These are phyloP conservation scores for Phragmites australis DNA, from an alignment of 176 grass and related monocot genomes.

Conservation along the genomic window DNA sequence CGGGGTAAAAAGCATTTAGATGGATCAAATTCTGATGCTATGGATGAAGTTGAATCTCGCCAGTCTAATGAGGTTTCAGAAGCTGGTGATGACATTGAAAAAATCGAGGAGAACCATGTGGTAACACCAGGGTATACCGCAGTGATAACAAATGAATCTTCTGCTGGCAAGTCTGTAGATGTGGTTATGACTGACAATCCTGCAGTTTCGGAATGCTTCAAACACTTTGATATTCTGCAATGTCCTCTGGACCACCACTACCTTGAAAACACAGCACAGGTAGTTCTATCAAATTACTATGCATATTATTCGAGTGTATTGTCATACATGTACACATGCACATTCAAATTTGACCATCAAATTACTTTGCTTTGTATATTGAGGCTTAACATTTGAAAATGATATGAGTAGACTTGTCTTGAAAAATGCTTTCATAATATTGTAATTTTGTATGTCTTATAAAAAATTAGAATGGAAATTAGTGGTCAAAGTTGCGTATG, in stretches of 20 bases:
- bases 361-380: background rate
- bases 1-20: constrained; percentile 75
- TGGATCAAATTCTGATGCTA: constrained; percentile 56
- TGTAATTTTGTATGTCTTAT: background rate
- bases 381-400: background rate
- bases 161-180: constrained; percentile 29
- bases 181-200: constrained; percentile 37
- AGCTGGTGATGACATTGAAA: constrained; percentile 63
- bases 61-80: constrained; percentile 57
- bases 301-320: background rate
- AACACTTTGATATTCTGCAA: constrained; percentile 86
- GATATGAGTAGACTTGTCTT: background rate
- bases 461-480: background rate
- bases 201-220: constrained; percentile 59
- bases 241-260: constrained; percentile 84
- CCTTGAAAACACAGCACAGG: constrained; percentile 55
- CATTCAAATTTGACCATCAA: background rate
- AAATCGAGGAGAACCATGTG: constrained; percentile 31
- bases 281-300: constrained; percentile 24
- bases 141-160: constrained; percentile 39
- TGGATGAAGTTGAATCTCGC: constrained; percentile 62
- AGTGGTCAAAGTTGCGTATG: background rate
- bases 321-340: background rate
- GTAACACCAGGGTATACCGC: constrained; percentile 19
- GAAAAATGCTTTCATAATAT: background rate